Base-by-base conservation (phyloP, 495 filamentous ascomycete genomes). In the Cercophora sp. region DNA sequence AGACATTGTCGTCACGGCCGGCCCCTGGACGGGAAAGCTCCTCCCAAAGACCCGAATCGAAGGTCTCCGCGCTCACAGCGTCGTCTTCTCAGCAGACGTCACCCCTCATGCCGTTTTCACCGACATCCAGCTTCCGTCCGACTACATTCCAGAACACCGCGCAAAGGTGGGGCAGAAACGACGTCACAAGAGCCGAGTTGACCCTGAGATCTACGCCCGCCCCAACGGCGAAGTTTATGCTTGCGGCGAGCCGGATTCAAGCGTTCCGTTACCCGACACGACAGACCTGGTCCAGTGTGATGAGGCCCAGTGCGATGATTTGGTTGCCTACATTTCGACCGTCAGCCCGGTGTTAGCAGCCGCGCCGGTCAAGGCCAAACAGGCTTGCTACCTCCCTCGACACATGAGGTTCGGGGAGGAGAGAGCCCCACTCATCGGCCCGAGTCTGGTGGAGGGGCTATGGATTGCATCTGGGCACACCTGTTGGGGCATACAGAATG, bases 401-500 rank as follows among this genome's bases (percentile, higher is more conserved):
- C 76, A 76, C 54, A 77, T 76, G 40, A 75, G 80, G 1, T 79
- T 81, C 27, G 79, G 80, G 24, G 68, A 74, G 27, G 77, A 80
- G 48, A 60, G 61, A 16, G 85, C 85, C 1, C 93, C 93, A 25
- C 67, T 96, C 24, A 79, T 97, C 26, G 93, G 89, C 1, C 70
- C 80, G 55, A 89, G 91, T 19, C 78, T 81, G 4, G 80, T 85
- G 1, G 82, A 84, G 19, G 91, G 94, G 0, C 60, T 96, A 29
- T 83, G 90, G 64, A 71, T 98, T 55, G 93, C 94, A 2, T 78
- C 88, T 5, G 93, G 93, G 10, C 93, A 98, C 71, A 96, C 89
- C 3, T 97, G 93, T 69, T 97, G 93, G 93, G 92, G 92, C 13
- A 96, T 98, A 44, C 92, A 96, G 68, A 98, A 98, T 76, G 90